Conservation (phyloP, 345 rosid genomes). For the Rhodamnia argentea region DNA sequence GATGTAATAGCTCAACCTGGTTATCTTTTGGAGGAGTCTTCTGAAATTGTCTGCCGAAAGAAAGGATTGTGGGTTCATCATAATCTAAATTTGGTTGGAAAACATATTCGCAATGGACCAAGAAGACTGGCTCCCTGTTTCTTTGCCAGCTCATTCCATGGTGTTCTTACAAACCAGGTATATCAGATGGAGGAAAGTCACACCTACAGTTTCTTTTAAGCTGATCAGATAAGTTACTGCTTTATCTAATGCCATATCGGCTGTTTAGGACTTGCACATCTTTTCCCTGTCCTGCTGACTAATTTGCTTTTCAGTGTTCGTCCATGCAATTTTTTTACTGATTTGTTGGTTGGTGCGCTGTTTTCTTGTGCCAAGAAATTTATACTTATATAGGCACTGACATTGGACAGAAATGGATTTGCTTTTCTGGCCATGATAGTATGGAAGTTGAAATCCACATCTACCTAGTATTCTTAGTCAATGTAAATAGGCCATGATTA, state of each 20-base stretch:
- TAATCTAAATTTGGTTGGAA: constrained; percentile 17
- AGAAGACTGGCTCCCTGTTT: constrained; percentile 27
- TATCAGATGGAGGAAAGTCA: not conserved
- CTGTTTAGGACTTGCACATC: not conserved
- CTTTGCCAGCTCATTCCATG: constrained; percentile 26
- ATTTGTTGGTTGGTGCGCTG: not conserved
- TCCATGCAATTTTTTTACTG: not conserved
- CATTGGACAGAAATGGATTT: not conserved
- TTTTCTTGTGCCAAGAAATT: not conserved
- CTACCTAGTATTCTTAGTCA: not conserved
- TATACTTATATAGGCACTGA: not conserved
- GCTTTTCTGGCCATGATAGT: not conserved
- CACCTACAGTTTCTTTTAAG: not conserved
- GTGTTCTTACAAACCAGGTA: constrained; percentile 57
- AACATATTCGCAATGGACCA: constrained; percentile 2
- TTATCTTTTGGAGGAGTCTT: constrained; percentile 34
- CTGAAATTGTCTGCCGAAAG: constrained; percentile 39
- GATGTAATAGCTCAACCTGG: constrained; percentile 34
- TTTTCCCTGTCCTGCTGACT: not conserved
- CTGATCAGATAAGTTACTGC: not conserved
- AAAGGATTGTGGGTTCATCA: constrained; percentile 33
- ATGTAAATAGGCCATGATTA: not conserved
- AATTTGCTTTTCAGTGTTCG: not conserved
- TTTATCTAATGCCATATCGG: not conserved
- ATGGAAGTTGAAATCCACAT: not conserved